phyloP scores from a whole-genome alignment of 169 alveolate genomes.

The Eimeria falciformis region DNA sequence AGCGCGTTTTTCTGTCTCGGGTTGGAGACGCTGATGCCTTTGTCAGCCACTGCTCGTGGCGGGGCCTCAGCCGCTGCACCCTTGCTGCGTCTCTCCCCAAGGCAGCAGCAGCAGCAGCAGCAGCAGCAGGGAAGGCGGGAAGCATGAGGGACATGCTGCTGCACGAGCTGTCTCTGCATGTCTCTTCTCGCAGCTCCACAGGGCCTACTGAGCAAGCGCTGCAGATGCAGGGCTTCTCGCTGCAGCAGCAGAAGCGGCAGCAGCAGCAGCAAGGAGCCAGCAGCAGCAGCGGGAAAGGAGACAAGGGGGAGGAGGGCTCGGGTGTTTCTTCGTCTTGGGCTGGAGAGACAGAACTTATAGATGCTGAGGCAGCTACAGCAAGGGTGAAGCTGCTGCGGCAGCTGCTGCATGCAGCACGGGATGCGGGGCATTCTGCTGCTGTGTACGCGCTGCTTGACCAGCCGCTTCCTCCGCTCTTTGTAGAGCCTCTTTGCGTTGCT shows the following conservation, averaged over 20 bases:
- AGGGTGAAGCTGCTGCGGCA: slow-evolving; percentile 70
- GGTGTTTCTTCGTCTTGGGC: neutral
- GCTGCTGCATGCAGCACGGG: slow-evolving; percentile 64
- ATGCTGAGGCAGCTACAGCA: slow-evolving; percentile 43
- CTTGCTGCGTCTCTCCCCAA: slow-evolving; percentile 6
- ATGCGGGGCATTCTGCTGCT: slow-evolving; percentile 57
- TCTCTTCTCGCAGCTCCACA: slow-evolving; percentile 42
- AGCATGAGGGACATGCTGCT: slow-evolving; percentile 22
- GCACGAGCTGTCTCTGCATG: slow-evolving; percentile 50
- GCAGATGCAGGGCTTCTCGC: slow-evolving; percentile 58
- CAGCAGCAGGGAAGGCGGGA: neutral
- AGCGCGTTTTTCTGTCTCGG: slow-evolving; percentile 51
- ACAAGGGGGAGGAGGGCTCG: neutral
- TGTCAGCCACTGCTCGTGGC: slow-evolving; percentile 66
- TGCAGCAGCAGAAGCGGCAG: slow-evolving; percentile 2
- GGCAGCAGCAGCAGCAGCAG: slow-evolving; percentile 12
- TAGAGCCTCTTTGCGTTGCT: slow-evolving; percentile 63
- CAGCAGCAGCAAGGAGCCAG: slow-evolving; percentile 6
- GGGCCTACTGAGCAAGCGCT: slow-evolving; percentile 63
- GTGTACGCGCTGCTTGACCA: slow-evolving; percentile 73
- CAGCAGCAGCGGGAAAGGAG: neutral
- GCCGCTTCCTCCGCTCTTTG: slow-evolving; percentile 68
- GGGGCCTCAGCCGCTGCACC: slow-evolving; percentile 65
- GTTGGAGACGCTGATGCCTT: slow-evolving; percentile 64
- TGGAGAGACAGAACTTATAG: slow-evolving; percentile 20